Evolutionary conservation across 768 basidiomycete genomes (phyloP).

Genomic region (Pisolithus tinctorius): DNA sequence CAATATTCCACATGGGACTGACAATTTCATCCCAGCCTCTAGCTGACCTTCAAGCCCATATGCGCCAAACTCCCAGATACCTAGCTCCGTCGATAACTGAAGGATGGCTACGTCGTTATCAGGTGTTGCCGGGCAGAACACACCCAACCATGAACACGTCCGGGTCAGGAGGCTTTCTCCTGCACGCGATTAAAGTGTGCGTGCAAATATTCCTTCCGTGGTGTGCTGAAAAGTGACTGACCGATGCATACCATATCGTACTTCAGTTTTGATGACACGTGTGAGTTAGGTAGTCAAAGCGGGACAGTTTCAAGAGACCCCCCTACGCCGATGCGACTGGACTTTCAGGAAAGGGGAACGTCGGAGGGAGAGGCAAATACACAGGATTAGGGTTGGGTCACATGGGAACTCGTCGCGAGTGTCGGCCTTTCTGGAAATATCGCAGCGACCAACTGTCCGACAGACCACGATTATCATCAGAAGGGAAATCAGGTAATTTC

Average conservation of each 20-base stretch:
- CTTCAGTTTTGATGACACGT: slow-evolving; percentile 58
- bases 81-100: slow-evolving; percentile 80
- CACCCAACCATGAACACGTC: slow-evolving; percentile 93
- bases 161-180: slow-evolving; percentile 82
- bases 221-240: background rate
- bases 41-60: slow-evolving; percentile 64
- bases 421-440: slow-evolving; percentile 49
- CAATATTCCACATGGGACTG: background rate
- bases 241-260: background rate
- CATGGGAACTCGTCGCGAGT: background rate
- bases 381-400: slow-evolving; percentile 1
- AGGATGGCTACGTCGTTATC: slow-evolving; percentile 83
- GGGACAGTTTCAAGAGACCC: slow-evolving; percentile 1
- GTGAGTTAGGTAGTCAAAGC: slow-evolving; percentile 23
- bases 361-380: background rate
- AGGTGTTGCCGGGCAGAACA: slow-evolving; percentile 92
- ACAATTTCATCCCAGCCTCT: slow-evolving; percentile 45
- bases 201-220: slow-evolving; percentile 7
- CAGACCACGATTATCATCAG: slow-evolving; percentile 4
- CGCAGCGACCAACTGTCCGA: slow-evolving; percentile 46
- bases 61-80: slow-evolving; percentile 61
- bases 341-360: slow-evolving; percentile 2
- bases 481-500: background rate
- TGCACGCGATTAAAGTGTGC: slow-evolving; percentile 85
- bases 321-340: slow-evolving; percentile 12